Evolutionary conservation across 2,329 filamentous ascomycete genomes (phyloP).

Genomic region (Podosphaera xanthii): DNA sequence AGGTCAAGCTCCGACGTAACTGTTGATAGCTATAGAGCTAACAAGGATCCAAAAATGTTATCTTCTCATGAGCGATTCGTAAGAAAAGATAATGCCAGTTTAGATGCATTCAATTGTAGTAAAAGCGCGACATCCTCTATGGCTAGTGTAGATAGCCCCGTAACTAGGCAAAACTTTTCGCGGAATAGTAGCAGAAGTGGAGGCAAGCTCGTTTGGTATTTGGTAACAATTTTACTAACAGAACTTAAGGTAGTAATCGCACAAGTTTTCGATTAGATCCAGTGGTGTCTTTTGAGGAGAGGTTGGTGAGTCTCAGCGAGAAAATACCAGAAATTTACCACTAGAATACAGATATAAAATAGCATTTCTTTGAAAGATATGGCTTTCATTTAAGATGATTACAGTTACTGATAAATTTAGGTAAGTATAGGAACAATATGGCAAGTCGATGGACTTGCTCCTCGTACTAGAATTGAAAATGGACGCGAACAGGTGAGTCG

Average conservation of each 20-base stretch:
- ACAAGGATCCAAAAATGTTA: constrained; percentile 23
- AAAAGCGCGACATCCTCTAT: constrained; percentile 11
- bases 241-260: constrained; percentile 11
- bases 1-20: constrained; percentile 20
- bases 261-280: constrained; percentile 14
- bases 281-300: constrained; percentile 9
- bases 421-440: constrained; percentile 50
- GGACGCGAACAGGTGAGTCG: constrained; percentile 44
- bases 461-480: constrained; percentile 33
- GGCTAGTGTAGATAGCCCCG: constrained; percentile 4
- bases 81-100: constrained; percentile 20
- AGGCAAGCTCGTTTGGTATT: constrained; percentile 3
- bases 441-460: constrained; percentile 49
- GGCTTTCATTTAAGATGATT: background rate
- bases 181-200: constrained; percentile 11
- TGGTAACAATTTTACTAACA: constrained; percentile 2
- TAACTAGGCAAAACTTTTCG: constrained; percentile 7
- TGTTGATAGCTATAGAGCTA: constrained; percentile 26
- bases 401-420: constrained; percentile 16
- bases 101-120: constrained; percentile 29
- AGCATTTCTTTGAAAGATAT: no score
- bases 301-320: constrained; percentile 12
- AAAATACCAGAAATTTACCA: background rate
- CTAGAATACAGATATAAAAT: no score
- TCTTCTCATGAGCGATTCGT: constrained; percentile 23